Conservation (phyloP, 805 yeast species). For the Hemisphaericaspora nanyangensis region DNA sequence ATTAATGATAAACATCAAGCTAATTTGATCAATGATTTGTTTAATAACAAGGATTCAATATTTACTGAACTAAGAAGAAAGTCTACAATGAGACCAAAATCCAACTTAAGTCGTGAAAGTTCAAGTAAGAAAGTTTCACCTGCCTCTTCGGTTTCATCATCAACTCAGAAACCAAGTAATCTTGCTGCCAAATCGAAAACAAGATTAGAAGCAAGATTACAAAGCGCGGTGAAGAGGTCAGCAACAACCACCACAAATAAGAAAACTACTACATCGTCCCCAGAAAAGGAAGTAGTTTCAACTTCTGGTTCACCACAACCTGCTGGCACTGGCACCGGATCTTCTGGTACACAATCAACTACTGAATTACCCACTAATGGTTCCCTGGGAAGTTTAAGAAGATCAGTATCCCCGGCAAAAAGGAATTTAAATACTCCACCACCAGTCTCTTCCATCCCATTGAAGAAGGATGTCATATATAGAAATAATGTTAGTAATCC, state of each 20-base stretch:
- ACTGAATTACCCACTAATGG: conserved; percentile 10
- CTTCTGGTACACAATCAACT: conserved; percentile 21
- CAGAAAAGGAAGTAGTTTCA: not conserved
- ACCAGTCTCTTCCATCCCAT: not conserved
- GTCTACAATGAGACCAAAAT: conserved; percentile 15
- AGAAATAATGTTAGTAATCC: too few relatives aligned
- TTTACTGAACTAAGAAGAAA: conserved; percentile 55
- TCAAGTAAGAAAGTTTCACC: conserved; percentile 1
- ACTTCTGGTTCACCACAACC: not conserved
- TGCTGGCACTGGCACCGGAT: not conserved
- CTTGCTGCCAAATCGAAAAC: conserved; percentile 19
- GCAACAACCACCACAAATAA: not conserved
- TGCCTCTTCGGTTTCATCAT: not conserved
- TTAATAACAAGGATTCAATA: conserved; percentile 52
- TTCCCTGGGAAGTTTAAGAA: conserved; percentile 17
- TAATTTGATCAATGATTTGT: conserved; percentile 57
- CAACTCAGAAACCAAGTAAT: conserved; percentile 1
- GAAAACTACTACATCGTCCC: not conserved
- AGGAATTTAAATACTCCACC: conserved; percentile 20
- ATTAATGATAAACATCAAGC: conserved; percentile 55
- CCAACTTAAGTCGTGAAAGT: conserved; percentile 6
- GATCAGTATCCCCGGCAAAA: conserved; percentile 40
- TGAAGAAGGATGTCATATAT: not conserved
- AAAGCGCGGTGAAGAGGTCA: conserved; percentile 18
- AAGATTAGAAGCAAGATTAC: conserved; percentile 24